A percentile compares a stretch with the other conserved stretches of the same genome.
phyloP scores from a whole-genome alignment of 2,329 filamentous ascomycete species.

The Colletotrichum sp. region DNA sequence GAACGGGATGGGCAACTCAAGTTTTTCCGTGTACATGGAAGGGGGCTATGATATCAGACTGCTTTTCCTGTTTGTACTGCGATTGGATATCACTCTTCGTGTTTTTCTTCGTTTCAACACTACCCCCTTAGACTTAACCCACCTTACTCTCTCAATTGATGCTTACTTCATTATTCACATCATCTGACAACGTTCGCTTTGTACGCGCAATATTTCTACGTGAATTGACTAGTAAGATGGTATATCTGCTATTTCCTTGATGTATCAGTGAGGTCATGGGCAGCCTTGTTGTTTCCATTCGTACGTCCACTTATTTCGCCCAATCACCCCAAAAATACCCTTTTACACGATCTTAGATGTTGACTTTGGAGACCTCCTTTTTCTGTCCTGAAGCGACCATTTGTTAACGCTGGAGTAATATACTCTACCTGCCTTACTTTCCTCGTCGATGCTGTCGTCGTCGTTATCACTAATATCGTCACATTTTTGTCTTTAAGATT shows the following conservation, averaged over 20 bases:
- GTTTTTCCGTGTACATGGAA: not conserved
- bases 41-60: slow-evolving; percentile 7
- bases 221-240: not conserved
- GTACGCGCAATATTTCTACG: fast-evolving
- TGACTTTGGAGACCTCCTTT: too few species aligned
- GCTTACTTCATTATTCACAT: not conserved
- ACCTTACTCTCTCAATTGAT: not conserved
- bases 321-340: too few species aligned
- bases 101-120: not conserved
- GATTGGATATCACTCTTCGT: not conserved
- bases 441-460: too few species aligned
- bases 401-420: too few species aligned
- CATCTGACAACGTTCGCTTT: not conserved
- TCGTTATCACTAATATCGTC: too few species aligned
- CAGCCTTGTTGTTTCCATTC: too few species aligned
- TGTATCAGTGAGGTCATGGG: too few species aligned
- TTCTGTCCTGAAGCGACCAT: too few species aligned
- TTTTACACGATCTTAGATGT: too few species aligned
- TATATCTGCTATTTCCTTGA: fast-evolving
- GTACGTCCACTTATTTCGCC: too few species aligned
- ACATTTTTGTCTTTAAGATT: too few species aligned
- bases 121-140: not conserved
- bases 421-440: too few species aligned
- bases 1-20: not conserved
- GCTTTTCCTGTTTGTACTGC: not conserved